Evolutionary conservation across 495 filamentous ascomycete genomes (phyloP).

Genomic region (Penicillium verhagenii): DNA sequence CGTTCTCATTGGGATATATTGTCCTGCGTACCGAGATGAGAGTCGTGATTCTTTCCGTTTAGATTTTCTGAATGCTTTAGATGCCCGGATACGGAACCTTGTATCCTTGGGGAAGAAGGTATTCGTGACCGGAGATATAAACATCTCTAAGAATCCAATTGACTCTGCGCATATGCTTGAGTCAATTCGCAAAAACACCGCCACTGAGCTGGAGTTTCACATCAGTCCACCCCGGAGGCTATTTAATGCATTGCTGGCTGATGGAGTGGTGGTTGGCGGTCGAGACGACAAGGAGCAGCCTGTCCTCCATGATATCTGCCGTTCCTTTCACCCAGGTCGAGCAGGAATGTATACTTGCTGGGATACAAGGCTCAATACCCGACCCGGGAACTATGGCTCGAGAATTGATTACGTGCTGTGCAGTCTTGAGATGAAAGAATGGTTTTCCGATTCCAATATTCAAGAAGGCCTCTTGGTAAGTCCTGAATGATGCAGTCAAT

Average conservation of each 20-base stretch:
- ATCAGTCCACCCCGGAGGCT: conserved; percentile 72
- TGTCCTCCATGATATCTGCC: conserved; percentile 81
- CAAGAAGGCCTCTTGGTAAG: conserved; percentile 85
- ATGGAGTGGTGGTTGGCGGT: conserved; percentile 65
- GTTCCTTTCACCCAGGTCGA: conserved; percentile 75
- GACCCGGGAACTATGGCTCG: conserved; percentile 87
- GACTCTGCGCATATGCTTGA: conserved; percentile 73
- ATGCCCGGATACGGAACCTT: conserved; percentile 81
- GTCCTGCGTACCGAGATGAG: conserved; percentile 83
- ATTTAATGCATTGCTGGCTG: conserved; percentile 80
- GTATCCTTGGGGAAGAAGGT: conserved; percentile 77
- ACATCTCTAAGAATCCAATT: conserved; percentile 73
- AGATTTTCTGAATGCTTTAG: conserved; percentile 74
- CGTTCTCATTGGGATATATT: conserved; percentile 86
- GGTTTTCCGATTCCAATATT: conserved; percentile 87
- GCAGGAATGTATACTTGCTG: conserved; percentile 95
- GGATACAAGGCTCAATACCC: conserved; percentile 81
- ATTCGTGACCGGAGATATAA: conserved; percentile 84
- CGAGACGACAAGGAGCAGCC: conserved; percentile 74
- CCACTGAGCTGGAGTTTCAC: conserved; percentile 67
- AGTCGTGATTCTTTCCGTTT: conserved; percentile 80
- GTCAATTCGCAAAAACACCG: conserved; percentile 64
- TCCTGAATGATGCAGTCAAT: background rate
- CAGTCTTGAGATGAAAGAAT: conserved; percentile 73
- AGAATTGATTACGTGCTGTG: conserved; percentile 93